phyloP scores from a whole-genome alignment of 805 yeast genomes.

The Kodamaea neixiangensis region DNA sequence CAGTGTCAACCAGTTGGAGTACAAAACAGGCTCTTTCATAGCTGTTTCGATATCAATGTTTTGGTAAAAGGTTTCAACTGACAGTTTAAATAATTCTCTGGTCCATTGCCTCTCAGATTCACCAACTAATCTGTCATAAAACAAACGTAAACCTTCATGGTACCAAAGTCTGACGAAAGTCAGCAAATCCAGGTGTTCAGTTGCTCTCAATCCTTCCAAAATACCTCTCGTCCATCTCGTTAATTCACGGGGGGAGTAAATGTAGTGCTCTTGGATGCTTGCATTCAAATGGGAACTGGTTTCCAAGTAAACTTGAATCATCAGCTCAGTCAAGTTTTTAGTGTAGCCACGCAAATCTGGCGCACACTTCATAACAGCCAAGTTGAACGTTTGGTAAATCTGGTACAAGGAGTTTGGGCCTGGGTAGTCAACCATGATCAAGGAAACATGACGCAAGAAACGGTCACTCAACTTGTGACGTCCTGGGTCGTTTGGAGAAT shows the following conservation, averaged over 20 bases:
- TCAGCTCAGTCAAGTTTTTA: slow-evolving; percentile 55
- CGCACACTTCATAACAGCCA: slow-evolving; percentile 56
- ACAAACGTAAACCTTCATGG: slow-evolving; percentile 78
- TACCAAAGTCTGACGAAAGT: slow-evolving; percentile 67
- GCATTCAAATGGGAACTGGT: slow-evolving; percentile 43
- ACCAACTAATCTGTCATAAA: slow-evolving; percentile 66
- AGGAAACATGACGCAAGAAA: slow-evolving; percentile 64
- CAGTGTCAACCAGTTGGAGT: slow-evolving; percentile 72
- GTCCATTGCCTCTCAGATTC: slow-evolving; percentile 54
- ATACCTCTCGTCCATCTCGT: slow-evolving; percentile 88
- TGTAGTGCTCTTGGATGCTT: slow-evolving; percentile 54
- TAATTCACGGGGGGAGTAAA: slow-evolving; percentile 86
- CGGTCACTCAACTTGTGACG: slow-evolving; percentile 58
- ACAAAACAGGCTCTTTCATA: slow-evolving; percentile 57
- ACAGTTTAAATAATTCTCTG: slow-evolving; percentile 28
- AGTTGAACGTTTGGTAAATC: slow-evolving; percentile 63
- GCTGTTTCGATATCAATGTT: slow-evolving; percentile 36
- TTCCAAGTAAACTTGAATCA: slow-evolving; percentile 60
- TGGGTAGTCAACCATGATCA: slow-evolving; percentile 81
- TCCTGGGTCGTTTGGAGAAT: slow-evolving; percentile 83
- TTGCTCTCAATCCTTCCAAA: slow-evolving; percentile 46
- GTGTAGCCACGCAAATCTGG: slow-evolving; percentile 63
- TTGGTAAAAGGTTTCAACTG: slow-evolving; percentile 47
- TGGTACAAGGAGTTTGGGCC: slow-evolving; percentile 57
- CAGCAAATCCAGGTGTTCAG: slow-evolving; percentile 35